phyloP scores from a whole-genome alignment of 306 rosid species.

The Trichosanthes cucumerina region DNA sequence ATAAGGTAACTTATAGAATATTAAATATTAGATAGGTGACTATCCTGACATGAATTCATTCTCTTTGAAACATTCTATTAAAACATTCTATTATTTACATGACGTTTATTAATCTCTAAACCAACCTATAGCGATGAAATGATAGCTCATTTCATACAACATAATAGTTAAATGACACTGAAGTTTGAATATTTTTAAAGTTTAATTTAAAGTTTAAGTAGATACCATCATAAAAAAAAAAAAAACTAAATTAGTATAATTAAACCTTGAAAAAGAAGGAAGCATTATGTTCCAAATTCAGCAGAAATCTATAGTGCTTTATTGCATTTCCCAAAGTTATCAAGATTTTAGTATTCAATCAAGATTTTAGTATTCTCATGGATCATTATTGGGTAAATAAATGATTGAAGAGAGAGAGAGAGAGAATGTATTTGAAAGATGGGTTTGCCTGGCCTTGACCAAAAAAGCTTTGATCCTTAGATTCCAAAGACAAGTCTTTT shows the following conservation, averaged over 20 bases:
- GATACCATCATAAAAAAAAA: not conserved
- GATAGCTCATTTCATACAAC: too few relatives aligned
- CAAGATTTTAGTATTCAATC: slow-evolving; percentile 14
- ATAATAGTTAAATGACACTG: too few relatives aligned
- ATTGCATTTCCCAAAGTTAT: slow-evolving; percentile 3
- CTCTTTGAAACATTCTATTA: too few relatives aligned
- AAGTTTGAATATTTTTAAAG: not conserved
- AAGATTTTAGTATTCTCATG: slow-evolving; percentile 18
- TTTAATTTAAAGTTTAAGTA: not conserved
- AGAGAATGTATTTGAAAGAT: not conserved
- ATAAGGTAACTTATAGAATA: too few relatives aligned
- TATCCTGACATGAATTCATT: too few relatives aligned
- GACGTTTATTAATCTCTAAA: too few relatives aligned
- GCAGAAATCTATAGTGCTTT: not conserved
- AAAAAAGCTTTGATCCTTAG: not conserved
- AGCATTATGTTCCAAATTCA: not conserved
- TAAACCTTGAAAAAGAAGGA: not conserved
- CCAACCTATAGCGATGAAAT: too few relatives aligned
- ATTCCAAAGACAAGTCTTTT: not conserved
- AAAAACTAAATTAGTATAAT: not conserved
- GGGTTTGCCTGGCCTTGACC: not conserved
- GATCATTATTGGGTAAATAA: slow-evolving; percentile 33
- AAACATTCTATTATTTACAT: too few relatives aligned
- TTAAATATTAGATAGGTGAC: too few relatives aligned
- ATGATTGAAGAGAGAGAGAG: slow-evolving; percentile 21